These are phyloP conservation scores for Jackrogersella multiformis DNA, from an alignment of 495 filamentous ascomycete genomes.

Conservation along the genomic window DNA sequence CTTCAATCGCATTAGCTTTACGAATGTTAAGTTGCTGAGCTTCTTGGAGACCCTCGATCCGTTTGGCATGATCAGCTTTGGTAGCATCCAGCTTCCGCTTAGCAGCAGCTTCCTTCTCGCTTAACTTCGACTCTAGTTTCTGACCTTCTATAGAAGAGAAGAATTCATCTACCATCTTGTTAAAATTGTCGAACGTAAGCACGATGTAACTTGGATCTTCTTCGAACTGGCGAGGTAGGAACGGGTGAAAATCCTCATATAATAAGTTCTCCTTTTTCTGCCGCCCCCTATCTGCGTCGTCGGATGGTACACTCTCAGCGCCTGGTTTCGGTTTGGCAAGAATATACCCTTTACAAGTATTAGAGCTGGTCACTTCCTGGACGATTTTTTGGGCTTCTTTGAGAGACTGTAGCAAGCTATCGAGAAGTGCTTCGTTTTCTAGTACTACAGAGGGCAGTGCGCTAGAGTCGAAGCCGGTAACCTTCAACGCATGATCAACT, in stretches of 20 bases:
- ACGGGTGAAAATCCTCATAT: constrained; percentile 97
- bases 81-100: constrained; percentile 84
- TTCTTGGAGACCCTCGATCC: constrained; percentile 81
- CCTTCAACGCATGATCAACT: constrained; percentile 83
- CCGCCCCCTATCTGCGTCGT: constrained; percentile 48
- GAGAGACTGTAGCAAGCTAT: constrained; percentile 70
- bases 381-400: constrained; percentile 72
- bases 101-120: constrained; percentile 81
- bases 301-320: constrained; percentile 40
- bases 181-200: constrained; percentile 82
- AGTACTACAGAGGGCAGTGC: constrained; percentile 74
- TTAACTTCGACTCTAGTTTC: constrained; percentile 82
- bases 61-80: constrained; percentile 79
- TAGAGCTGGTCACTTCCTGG: constrained; percentile 65
- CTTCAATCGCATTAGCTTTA: constrained; percentile 89
- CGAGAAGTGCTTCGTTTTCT: constrained; percentile 68
- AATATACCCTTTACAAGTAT: constrained; percentile 81
- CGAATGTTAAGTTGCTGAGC: constrained; percentile 83
- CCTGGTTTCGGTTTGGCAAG: constrained; percentile 72
- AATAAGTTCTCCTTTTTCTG: constrained; percentile 63
- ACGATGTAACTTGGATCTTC: constrained; percentile 69
- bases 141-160: constrained; percentile 96
- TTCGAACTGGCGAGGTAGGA: constrained; percentile 84
- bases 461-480: constrained; percentile 71
- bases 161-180: constrained; percentile 93